Base-by-base conservation (phyloP, 768 basidiomycete species). In the Calocybe gangraenosa region DNA sequence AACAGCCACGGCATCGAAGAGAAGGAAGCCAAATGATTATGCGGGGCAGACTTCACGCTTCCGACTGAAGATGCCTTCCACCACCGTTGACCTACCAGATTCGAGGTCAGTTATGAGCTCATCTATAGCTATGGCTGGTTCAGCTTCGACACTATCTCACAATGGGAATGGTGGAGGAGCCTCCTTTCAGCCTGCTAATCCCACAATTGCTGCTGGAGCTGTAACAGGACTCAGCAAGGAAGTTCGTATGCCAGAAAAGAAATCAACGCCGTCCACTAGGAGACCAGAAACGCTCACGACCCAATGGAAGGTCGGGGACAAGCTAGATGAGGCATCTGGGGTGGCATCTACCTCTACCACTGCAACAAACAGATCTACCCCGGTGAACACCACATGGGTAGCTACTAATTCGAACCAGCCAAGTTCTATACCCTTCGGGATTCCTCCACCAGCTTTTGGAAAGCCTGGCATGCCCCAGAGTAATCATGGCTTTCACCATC, bases 21-120 rank as follows among this genome's bases (percentile, higher is more conserved):
- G 56, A 46, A 65, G 58, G 46, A 65, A 63, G 47, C 51, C 56
- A 15, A 63, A 65, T 19, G 68, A 67, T 7, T 79, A 68, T 54
- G 65, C 70, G 21, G 58, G 64, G n/a, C 75, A 78, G 46, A 75
- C 73, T 1, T 55, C 60, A 35, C 69, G 70, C 23, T 82, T 82
- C 60, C 75, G 77, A 38, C 54, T 82, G n/a, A 48, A 61, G 18
- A 32, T 33, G 3, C 25, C 22, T 20, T 59, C 69, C 7, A 56
- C 65, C 5, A 51, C 50, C 21, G 51, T 54, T n/a, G 57, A 58
- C 34, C n/a, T 22, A 9, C 22, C 18, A 31, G 25, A 43, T 21
- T 18, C 33, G 3, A 20, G 70, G 18, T 65, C n/a, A 42, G 38
- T 47, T 51, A 38, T 47, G 51, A 51, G 20, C 40, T 50, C 37